These are phyloP conservation scores for Arthrobotrys sinensis DNA, from an alignment of 2,329 filamentous ascomycete species.

Conservation along the genomic window DNA sequence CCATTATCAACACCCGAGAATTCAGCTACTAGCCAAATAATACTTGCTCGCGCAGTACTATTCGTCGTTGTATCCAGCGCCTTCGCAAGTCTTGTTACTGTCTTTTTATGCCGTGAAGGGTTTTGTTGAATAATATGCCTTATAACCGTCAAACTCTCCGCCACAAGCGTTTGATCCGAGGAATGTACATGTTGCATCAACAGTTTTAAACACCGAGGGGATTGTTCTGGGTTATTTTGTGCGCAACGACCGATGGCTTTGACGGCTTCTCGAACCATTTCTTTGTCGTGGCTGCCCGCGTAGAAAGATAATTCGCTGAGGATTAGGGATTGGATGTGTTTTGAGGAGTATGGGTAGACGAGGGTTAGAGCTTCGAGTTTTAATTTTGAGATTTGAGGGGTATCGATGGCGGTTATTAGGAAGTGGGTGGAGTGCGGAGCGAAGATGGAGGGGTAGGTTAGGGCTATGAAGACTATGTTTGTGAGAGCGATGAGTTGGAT, in stretches of 20 bases:
- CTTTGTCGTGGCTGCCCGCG: slow-evolving; percentile 79
- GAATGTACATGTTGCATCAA: slow-evolving; percentile 90
- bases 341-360: slow-evolving; percentile 85
- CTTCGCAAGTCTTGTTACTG: slow-evolving; percentile 89
- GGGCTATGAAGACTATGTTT: slow-evolving; percentile 94
- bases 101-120: slow-evolving; percentile 83
- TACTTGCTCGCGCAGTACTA: slow-evolving; percentile 89
- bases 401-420: slow-evolving; percentile 83
- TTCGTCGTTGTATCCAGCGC: slow-evolving; percentile 91
- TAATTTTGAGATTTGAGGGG: slow-evolving; percentile 85
- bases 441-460: slow-evolving; percentile 83
- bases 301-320: slow-evolving; percentile 96
- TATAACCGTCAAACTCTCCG: slow-evolving; percentile 94
- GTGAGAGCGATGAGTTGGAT: slow-evolving; percentile 91
- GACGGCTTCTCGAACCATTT: slow-evolving; percentile 88
- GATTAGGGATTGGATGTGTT: slow-evolving; percentile 85
- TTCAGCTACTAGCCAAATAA: slow-evolving; percentile 91
- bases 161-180: slow-evolving; percentile 87
- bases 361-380: slow-evolving; percentile 93
- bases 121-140: slow-evolving; percentile 95
- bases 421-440: slow-evolving; percentile 92
- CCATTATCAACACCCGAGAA: slow-evolving; percentile 80
- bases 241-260: slow-evolving; percentile 94
- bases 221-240: slow-evolving; percentile 79
- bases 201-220: slow-evolving; percentile 84